Evolutionary conservation across 257 asterid genomes (phyloP), one percentile per base, ranked within the genome.

Genomic region (Scutellaria barbata): DNA sequence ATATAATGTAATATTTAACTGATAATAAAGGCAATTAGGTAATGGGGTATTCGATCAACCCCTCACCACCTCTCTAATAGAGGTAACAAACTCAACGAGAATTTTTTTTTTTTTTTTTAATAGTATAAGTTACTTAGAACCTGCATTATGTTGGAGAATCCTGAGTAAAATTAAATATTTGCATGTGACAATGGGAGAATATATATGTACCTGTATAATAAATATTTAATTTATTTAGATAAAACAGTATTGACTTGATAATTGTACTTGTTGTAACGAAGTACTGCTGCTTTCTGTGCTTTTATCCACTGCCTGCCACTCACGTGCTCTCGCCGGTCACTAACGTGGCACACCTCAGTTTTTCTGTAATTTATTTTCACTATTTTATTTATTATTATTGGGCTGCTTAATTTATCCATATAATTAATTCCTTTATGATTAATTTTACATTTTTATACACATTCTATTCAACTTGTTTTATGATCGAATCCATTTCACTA

Each of bases 271-370:
- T 30, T 75, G 45, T 72, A 72, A 82, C 83, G 79, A 83, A 85
- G 89, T 77, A 66, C 81, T 76, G 70, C 74, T 74, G 78, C 77
- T 74, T 14, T 82, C 80, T 76, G 30, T 30, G 72, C 65, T 65
- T 77, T 71, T 62, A 77, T 81, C 84, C 74, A 76, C 63, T 74
- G 78, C 63, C 80, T 33, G 67, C 60, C 63, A 76, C 7, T 72
- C 90, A 83, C 90, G 85, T 85, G 93, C 81, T 61, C 13, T 60
- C 55, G 74, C 75, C 87, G 79, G 67, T 20, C 63, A 33, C 72
- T 65, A 88, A 81, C 79, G 87, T 84, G 92, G 63, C 81, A 58
- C 66, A 60, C 71, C 74, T 74, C 72, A 58, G 54, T 10, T 46
- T 42, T 25, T 35, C 30, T 73, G 12, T 47, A 58, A 65, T 51